Conservation (phyloP, 495 filamentous ascomycete species). For the Hyphodiscus hymeniophilus region DNA sequence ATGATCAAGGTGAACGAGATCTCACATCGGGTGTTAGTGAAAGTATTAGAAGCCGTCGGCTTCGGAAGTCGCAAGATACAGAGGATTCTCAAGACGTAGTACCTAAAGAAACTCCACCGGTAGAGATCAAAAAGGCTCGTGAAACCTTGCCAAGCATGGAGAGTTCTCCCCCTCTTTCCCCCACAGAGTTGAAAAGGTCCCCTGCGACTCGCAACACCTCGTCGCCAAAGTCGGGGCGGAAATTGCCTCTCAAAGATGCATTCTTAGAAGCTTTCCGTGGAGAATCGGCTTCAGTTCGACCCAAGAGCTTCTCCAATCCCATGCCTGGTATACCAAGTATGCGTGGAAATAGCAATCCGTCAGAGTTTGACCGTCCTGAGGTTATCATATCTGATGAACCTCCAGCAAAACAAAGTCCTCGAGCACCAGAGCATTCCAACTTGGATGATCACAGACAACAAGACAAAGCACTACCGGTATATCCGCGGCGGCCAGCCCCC, state of each 20-base stretch:
- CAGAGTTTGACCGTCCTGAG: constrained; percentile 7
- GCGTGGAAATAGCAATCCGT: constrained; percentile 21
- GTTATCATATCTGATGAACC: constrained; percentile 3
- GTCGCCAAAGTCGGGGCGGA: constrained; percentile 27
- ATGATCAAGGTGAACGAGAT: constrained; percentile 8
- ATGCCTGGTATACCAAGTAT: constrained; percentile 14
- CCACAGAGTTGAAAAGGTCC: constrained; percentile 35
- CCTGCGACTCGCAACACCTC: constrained; percentile 37
- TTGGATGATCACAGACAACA: constrained; percentile 13
- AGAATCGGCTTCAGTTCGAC: constrained; percentile 32
- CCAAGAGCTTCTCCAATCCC: constrained; percentile 5
- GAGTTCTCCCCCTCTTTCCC: constrained; percentile 18
- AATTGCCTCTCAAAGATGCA: constrained; percentile 35
- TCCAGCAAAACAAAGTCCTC: constrained; percentile 2
- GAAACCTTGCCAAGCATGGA: constrained; percentile 15
- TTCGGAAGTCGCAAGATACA: background rate
- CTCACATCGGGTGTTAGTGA: background rate
- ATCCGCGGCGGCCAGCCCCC: constrained; percentile 35
- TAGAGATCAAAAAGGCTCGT: constrained; percentile 1
- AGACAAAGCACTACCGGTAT: constrained; percentile 15
- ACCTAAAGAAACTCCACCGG: background rate
- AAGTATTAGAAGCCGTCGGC: background rate
- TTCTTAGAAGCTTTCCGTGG: constrained; percentile 48
- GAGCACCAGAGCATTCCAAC: constrained; percentile 6
- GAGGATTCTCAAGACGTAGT: constrained; percentile 1